phyloP scores from a whole-genome alignment of 495 filamentous ascomycete species.

The Penicillium arizonense region DNA sequence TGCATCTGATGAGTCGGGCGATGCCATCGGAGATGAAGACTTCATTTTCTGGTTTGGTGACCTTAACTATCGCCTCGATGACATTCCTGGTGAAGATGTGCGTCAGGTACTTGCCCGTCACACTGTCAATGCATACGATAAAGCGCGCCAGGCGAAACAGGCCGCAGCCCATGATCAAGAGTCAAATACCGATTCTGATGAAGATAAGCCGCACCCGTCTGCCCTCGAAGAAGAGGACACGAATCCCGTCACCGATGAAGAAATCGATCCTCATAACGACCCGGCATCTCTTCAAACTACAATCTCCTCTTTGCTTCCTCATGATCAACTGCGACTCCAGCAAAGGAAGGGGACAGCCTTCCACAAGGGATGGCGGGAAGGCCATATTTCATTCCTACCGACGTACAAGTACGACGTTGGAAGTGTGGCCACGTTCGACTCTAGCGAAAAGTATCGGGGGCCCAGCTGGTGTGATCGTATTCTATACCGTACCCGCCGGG shows the following conservation, averaged over 20 bases:
- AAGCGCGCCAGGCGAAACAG: constrained; percentile 21
- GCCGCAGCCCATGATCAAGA: constrained; percentile 32
- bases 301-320: constrained; percentile 76
- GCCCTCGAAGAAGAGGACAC: constrained; percentile 4
- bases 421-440: constrained; percentile 90
- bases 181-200: constrained; percentile 4
- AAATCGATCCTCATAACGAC: constrained; percentile 49
- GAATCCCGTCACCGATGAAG: constrained; percentile 29
- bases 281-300: constrained; percentile 78
- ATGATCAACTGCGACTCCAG: constrained; percentile 82
- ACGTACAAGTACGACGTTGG: constrained; percentile 97
- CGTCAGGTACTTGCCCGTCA: constrained; percentile 80
- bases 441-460: constrained; percentile 86
- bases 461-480: constrained; percentile 99
- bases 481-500: constrained; percentile 72
- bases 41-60: constrained; percentile 97
- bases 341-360: constrained; percentile 75
- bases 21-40: constrained; percentile 85
- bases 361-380: constrained; percentile 89
- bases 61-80: constrained; percentile 90
- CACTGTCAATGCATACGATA: constrained; percentile 72
- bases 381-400: constrained; percentile 81
- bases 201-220: constrained; percentile 10
- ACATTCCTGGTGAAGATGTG: constrained; percentile 86
- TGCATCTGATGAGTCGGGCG: constrained; percentile 46